A percentile compares a stretch with the other conserved stretches of the same genome.
phyloP scores from a whole-genome alignment of 192 early-diverging fungal species.

The Backusella morwellensis region DNA sequence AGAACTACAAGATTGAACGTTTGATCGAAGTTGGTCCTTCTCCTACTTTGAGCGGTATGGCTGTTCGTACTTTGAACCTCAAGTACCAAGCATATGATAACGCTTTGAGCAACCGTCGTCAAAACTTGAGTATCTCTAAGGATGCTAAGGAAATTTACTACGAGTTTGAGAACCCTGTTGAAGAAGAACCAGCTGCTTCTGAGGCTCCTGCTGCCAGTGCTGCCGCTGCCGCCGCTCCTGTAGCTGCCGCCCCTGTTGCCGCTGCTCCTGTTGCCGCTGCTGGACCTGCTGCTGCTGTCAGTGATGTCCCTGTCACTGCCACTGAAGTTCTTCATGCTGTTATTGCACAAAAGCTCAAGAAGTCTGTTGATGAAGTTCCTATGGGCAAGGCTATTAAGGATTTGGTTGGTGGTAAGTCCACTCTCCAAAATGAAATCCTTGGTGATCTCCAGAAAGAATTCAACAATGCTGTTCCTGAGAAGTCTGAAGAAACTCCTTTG shows the following conservation, averaged over 20 bases:
- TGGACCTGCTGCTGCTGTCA: constrained; percentile 60
- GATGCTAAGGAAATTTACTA: constrained; percentile 95
- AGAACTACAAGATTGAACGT: constrained; percentile 78
- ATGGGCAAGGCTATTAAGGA: constrained; percentile 86
- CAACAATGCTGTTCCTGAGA: constrained; percentile 78
- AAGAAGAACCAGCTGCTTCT: constrained; percentile 41
- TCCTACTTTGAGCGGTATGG: constrained; percentile 93
- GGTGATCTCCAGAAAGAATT: constrained; percentile 95
- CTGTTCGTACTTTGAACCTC: constrained; percentile 88
- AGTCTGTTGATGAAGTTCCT: constrained; percentile 70
- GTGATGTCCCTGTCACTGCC: constrained; percentile 80
- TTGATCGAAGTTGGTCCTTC: constrained; percentile 89
- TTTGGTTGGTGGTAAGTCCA: constrained; percentile 93
- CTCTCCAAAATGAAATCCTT: constrained; percentile 94
- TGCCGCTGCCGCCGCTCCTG: constrained; percentile 44
- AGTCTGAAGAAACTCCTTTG: constrained; percentile 88
- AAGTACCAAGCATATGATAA: constrained; percentile 97
- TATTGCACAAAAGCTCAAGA: constrained; percentile 91
- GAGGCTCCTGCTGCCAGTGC: constrained; percentile 48
- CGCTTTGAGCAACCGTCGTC: constrained; percentile 86
- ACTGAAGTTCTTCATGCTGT: constrained; percentile 79
- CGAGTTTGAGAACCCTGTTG: constrained; percentile 71
- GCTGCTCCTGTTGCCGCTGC: constrained; percentile 38
- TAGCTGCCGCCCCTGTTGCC: constrained; percentile 46
- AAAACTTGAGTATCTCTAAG: constrained; percentile 87